Evolutionary conservation across 306 rosid species (phyloP).

Genomic region (Arachis hypogaea): DNA sequence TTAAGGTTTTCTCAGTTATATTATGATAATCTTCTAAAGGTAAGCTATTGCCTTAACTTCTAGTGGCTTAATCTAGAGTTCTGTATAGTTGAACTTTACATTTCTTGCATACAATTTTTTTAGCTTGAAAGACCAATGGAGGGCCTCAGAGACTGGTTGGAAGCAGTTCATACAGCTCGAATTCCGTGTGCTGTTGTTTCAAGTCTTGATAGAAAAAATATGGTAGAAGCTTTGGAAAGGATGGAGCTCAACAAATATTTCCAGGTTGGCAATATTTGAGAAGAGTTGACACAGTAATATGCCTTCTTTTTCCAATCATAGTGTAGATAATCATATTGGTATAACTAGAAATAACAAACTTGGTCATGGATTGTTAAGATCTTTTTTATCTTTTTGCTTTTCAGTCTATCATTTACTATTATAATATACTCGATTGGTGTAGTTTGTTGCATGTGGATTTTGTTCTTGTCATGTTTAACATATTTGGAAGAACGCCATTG

Average conservation of each 20-base stretch:
- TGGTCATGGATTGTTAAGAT: conserved; percentile 16
- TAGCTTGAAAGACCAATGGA: conserved; percentile 79
- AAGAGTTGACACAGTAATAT: conserved; percentile 17
- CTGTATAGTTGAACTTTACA: conserved; percentile 26
- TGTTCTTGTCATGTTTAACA: conserved; percentile 27
- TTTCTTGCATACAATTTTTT: conserved; percentile 21
- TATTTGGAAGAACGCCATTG: conserved; percentile 22
- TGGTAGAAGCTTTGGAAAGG: conserved; percentile 71
- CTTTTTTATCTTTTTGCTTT: conserved; percentile 1
- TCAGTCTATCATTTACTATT: conserved; percentile 4
- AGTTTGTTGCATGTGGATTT: conserved; percentile 11
- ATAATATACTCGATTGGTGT: conserved; percentile 9
- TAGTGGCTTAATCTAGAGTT: conserved; percentile 15
- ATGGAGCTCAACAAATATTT: conserved; percentile 83
- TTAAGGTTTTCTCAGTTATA: conserved; percentile 82
- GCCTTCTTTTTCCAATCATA: conserved; percentile 18
- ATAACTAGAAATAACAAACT: background rate
- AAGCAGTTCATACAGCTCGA: conserved; percentile 81
- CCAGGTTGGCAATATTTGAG: conserved; percentile 66
- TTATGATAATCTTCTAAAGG: conserved; percentile 76
- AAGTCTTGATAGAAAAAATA: conserved; percentile 82
- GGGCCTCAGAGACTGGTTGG: conserved; percentile 94
- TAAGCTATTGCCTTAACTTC: conserved; percentile 47
- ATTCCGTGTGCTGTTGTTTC: conserved; percentile 97
- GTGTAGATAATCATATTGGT: conserved; percentile 14